Base-by-base conservation (phyloP, 2,329 filamentous ascomycete species). In the Gyromitra esculenta region DNA sequence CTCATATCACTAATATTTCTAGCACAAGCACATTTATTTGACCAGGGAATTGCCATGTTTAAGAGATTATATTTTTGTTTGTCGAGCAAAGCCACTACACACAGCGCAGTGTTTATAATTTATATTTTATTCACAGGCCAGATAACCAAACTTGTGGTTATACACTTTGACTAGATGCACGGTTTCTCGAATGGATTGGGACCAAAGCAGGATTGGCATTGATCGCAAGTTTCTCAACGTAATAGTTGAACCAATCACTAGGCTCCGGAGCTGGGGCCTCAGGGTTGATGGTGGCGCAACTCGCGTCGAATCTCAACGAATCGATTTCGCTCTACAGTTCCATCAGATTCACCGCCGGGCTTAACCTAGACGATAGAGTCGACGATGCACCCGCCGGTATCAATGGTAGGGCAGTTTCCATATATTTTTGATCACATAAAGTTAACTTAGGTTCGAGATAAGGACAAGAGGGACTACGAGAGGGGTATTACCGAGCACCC, bases 301-400 rank as follows among this genome's bases (percentile, higher is more conserved):
- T 84, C 64, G 83, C 83, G 81, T 89, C 88, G 81, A 87, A 89
- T 62, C 87, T 86, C 9, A 83, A 77, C 2, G 88, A 85, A 25
- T 79, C 83, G 35, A 83, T 84, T 80, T 88, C 82, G 48, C 82
- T 84, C 25, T 31, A 31, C 4, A 0, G 86, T 87, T 72, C 86
- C 86, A 74, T 87, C 86, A 71, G 84, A 85, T 82, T 87, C 86
- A 69, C 86, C 86, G 78, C 90, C 90, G 3, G 90, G 90, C 86
- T 91, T 92, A 80, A 91, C 85, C 90, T 90, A 91, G 73, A 91
- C 90, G 79, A 91, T 90, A 52, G 90, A 89, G 82, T 92, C 90
- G 43, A 87, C 85, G 18, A 90, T 84, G 1, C 83, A 81, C 78
- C 89, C 86, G 13, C 87, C 88, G 7, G 90, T 91, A 81, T 88